Evolutionary conservation across 345 rosid species (phyloP).

Genomic region (Conringia planisiliqua): DNA sequence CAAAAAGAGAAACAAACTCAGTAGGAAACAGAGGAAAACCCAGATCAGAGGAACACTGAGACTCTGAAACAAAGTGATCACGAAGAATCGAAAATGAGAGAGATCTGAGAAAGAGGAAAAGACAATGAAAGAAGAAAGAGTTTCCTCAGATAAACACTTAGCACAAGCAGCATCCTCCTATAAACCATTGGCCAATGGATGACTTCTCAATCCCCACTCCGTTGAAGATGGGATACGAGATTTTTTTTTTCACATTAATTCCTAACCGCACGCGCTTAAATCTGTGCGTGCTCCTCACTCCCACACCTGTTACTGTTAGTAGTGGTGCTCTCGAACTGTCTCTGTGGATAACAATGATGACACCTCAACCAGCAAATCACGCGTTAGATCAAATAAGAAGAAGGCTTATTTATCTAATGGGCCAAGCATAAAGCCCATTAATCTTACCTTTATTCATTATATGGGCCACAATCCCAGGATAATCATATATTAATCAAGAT

Average conservation of each 20-base stretch:
- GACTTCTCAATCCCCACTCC: background rate
- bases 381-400: background rate
- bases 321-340: constrained; percentile 14
- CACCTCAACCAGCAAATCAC: constrained; percentile 4
- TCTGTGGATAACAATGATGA: constrained; percentile 7
- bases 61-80: background rate
- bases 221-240: constrained; percentile 16
- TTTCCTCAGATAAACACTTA: constrained; percentile 10
- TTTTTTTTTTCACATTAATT: constrained; percentile 6
- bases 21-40: constrained; percentile 17
- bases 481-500: too few species aligned
- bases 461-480: background rate
- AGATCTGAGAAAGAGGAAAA: constrained; percentile 12
- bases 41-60: background rate
- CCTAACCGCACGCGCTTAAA: background rate
- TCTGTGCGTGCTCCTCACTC: constrained; percentile 4
- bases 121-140: background rate
- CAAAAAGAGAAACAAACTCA: background rate
- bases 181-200: constrained; percentile 26
- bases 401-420: background rate
- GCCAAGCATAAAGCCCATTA: background rate
- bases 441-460: background rate
- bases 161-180: background rate
- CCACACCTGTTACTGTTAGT: background rate
- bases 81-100: background rate